These are phyloP conservation scores for Gentiana straminea DNA, from an alignment of 257 asterid species.

Conservation along the genomic window DNA sequence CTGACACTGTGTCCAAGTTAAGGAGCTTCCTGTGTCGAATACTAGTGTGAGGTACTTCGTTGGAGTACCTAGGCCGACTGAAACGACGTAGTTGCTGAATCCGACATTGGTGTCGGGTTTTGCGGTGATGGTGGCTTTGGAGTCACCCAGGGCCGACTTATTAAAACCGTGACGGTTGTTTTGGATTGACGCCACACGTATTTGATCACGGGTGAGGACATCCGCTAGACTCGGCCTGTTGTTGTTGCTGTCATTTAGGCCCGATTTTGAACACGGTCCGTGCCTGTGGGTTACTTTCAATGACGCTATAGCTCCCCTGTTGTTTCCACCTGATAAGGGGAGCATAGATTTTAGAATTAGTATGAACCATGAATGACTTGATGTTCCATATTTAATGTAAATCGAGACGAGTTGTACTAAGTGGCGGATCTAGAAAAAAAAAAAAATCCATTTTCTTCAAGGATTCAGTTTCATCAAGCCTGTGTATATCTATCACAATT, in stretches of 20 bases:
- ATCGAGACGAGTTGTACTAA: too few species aligned
- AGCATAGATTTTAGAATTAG: too few species aligned
- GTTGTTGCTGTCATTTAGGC: neutral
- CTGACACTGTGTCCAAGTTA: slow-evolving; percentile 82
- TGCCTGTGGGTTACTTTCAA: too few species aligned
- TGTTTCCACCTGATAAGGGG: too few species aligned
- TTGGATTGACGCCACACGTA: slow-evolving; percentile 45
- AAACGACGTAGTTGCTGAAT: slow-evolving; percentile 53
- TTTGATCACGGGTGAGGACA: slow-evolving; percentile 42
- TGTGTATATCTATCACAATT: too few species aligned
- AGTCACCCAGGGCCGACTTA: neutral
- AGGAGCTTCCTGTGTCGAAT: slow-evolving; percentile 77
- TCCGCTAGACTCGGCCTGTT: slow-evolving; percentile 17
- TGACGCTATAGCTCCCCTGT: too few species aligned
- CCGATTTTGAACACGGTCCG: too few species aligned
- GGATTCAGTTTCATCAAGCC: too few species aligned
- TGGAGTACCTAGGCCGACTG: slow-evolving; percentile 63
- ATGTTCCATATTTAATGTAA: too few species aligned
- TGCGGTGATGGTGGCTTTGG: slow-evolving; percentile 29
- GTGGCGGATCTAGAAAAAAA: too few species aligned
- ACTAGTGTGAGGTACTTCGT: slow-evolving; percentile 25
- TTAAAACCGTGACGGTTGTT: slow-evolving; percentile 7
- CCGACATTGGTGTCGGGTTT: slow-evolving; percentile 35
- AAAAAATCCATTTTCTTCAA: too few species aligned
- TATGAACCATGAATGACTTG: too few species aligned